Evolutionary conservation across 306 rosid genomes (phyloP).

Genomic region (Albizia julibrissin): DNA sequence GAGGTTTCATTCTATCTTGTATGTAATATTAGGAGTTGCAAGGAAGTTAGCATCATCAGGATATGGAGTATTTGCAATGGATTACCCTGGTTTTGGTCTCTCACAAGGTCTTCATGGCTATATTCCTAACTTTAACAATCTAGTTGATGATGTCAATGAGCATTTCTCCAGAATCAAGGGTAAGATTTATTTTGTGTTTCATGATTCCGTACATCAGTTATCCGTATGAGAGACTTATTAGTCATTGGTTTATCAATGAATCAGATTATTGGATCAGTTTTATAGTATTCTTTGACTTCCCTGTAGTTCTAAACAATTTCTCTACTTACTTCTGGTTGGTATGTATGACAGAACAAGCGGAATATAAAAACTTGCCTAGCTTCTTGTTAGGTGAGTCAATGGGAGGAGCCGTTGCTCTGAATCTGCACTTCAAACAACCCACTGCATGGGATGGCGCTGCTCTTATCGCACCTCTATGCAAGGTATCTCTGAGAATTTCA

Average conservation of each 20-base stretch:
- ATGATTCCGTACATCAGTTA: not conserved
- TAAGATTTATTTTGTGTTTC: constrained; percentile 18
- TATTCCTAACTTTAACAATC: constrained; percentile 72
- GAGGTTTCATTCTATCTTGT: constrained; percentile 7
- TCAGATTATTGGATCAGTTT: not conserved
- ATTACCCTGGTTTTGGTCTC: constrained; percentile 97
- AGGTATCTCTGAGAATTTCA: constrained; percentile 52
- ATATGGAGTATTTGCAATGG: constrained; percentile 90
- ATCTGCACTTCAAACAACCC: constrained; percentile 85
- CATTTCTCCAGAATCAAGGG: constrained; percentile 83
- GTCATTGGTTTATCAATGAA: not conserved
- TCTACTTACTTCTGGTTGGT: not conserved
- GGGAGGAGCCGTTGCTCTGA: constrained; percentile 97
- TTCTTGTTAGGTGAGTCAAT: constrained; percentile 89
- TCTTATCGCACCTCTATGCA: constrained; percentile 94
- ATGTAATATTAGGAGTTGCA: constrained; percentile 65
- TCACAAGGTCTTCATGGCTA: constrained; percentile 93
- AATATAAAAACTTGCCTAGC: constrained; percentile 67
- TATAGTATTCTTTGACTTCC: not conserved
- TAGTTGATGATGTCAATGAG: constrained; percentile 81
- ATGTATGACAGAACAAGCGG: constrained; percentile 56
- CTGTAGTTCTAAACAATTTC: not conserved
- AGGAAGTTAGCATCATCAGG: constrained; percentile 83
- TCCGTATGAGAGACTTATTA: not conserved
- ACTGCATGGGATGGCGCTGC: constrained; percentile 83